Conservation (phyloP, 176 grass and related monocot species). For the Musa beccarii region DNA sequence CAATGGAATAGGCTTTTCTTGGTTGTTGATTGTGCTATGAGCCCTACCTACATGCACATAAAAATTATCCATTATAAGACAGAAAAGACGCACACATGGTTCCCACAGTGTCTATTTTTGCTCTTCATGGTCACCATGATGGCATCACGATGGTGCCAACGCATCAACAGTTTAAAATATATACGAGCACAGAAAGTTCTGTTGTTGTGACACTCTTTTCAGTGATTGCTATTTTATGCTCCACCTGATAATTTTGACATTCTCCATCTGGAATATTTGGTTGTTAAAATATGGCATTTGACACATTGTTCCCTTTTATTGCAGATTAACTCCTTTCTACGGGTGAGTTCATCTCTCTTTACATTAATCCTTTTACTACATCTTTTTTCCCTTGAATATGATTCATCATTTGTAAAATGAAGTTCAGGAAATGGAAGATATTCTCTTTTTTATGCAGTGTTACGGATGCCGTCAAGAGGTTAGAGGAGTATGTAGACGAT, state of each 20-base stretch:
- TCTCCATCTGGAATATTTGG: neutral
- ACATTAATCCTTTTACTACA: neutral
- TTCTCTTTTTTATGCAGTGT: constrained; percentile 48
- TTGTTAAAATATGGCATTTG: neutral
- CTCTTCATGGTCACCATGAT: too few species aligned
- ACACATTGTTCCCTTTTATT: constrained; percentile 19
- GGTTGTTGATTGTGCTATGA: too few species aligned
- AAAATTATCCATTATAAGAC: too few species aligned
- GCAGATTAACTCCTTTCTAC: constrained; percentile 97
- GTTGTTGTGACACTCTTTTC: neutral
- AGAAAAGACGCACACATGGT: too few species aligned
- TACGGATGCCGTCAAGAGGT: constrained; percentile 45
- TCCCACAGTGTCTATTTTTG: too few species aligned
- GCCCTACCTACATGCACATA: too few species aligned
- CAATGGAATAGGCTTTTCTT: too few species aligned
- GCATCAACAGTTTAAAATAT: too few species aligned
- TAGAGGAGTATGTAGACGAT: constrained; percentile 60
- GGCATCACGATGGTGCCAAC: too few species aligned
- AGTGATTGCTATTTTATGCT: neutral
- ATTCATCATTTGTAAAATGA: neutral
- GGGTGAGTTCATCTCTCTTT: constrained; percentile 34
- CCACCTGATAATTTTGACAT: neutral
- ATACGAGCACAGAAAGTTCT: too few species aligned
- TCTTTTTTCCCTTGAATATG: constrained; percentile 1
- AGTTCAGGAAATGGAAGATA: neutral